These are phyloP conservation scores for Leccinum longicurvipes DNA, from an alignment of 768 basidiomycete genomes.

Conservation along the genomic window DNA sequence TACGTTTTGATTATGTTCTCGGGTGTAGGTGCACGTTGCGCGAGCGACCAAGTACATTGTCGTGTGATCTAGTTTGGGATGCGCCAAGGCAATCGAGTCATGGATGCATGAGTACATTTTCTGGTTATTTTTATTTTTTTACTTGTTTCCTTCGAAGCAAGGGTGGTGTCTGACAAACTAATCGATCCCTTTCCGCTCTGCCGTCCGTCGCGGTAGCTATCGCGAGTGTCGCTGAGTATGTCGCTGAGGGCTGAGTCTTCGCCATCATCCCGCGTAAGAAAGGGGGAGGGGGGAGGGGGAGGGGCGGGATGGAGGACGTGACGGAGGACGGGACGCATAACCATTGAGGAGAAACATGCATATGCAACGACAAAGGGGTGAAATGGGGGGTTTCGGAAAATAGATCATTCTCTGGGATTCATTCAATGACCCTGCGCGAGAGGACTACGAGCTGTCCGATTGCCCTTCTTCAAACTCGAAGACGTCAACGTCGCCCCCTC, in stretches of 20 bases:
- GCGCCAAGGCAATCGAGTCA: not conserved
- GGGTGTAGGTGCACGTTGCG: not conserved
- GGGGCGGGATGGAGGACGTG: too few relatives aligned
- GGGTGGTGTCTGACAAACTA: not conserved
- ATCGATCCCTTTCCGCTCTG: not conserved
- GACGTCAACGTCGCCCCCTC: not conserved
- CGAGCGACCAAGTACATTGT: not conserved
- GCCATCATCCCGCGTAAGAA: not conserved
- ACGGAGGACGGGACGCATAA: not conserved
- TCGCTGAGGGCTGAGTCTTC: not conserved
- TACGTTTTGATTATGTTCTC: not conserved
- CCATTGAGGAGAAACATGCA: not conserved
- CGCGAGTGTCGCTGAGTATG: not conserved
- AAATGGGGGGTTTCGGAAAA: not conserved
- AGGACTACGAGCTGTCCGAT: not conserved
- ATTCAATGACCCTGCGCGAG: not conserved
- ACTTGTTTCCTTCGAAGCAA: not conserved
- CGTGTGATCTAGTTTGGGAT: not conserved
- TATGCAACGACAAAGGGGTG: not conserved
- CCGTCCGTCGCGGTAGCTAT: not conserved
- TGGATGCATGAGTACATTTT: not conserved
- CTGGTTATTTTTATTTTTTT: not conserved
- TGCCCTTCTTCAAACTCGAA: not conserved
- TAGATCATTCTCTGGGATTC: not conserved
- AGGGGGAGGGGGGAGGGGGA: not conserved